Base-by-base conservation (phyloP, 1,284 basidiomycete genomes). In the Apiotrichum porosum region DNA sequence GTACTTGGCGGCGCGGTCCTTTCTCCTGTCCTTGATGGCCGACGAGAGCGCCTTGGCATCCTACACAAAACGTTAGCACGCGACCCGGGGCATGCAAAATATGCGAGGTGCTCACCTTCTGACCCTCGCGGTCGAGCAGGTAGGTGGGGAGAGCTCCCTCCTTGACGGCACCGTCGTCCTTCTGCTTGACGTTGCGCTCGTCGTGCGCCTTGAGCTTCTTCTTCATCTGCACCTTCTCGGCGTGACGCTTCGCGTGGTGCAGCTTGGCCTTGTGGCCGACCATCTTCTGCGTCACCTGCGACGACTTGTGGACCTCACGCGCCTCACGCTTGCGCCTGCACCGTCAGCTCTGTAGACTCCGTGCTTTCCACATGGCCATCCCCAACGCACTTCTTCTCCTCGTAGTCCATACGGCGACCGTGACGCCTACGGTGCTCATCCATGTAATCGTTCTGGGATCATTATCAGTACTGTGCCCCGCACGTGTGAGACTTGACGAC, bases 151-250 rank as follows among this genome's bases (percentile, higher is more conserved):
- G 77, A 45, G 93, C 93, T 52, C 85, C 88, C 51, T 94, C 88
- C 47, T 88, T 86, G 34, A 86, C 83, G 9, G 84, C 80, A 4
- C 83, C 82, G 18, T 83, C 79, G 69, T 93, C 89, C 52, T 89
- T 83, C 65, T 93, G 87, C 76, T 95, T 99, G 77, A 97, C 84
- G 69, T 98, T 92, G 57, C 94, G 84, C 75, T 98, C 93, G 75
- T 98, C 95, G 77, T 98, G 95, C 24, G 92, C 91, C 73, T 97
- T 97, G 76, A 99, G 85, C 34, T 91, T 94, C 80, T 98, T 99
- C 77, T 94, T 95, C 79, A 99, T 88, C 72, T 94, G 91, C 37
- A 98, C 88, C 78, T 98, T 99, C 77, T 99, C 90, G 33, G 89
- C 83, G 75, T 97, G 90, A 51, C 92, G 86, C 75, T 87, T 92